Evolutionary conservation across 1,284 basidiomycete species (phyloP).

Genomic region (Puccinia hordei): DNA sequence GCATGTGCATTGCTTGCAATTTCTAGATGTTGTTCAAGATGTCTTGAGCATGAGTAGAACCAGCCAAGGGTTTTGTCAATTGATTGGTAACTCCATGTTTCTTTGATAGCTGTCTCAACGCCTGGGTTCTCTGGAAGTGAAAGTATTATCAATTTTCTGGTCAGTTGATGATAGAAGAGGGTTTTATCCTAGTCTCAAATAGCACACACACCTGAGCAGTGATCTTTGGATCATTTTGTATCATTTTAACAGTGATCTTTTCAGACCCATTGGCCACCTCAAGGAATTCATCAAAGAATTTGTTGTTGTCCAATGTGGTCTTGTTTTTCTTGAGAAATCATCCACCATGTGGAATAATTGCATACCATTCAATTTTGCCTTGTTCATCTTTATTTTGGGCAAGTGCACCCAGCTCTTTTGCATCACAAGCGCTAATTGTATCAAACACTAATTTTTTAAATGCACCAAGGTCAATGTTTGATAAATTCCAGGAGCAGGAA

Average conservation of each 20-base stretch:
- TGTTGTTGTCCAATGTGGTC: not conserved
- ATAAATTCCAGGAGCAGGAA: not conserved
- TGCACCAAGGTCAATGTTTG: not conserved
- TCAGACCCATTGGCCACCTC: not conserved
- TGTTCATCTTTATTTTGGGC: not conserved
- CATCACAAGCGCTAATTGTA: not conserved
- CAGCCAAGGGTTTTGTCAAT: not conserved
- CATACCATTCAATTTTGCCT: not conserved
- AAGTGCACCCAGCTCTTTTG: too few species aligned
- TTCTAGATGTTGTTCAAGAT: not conserved
- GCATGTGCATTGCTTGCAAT: not conserved
- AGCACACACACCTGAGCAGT: not conserved
- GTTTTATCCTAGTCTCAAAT: too few species aligned
- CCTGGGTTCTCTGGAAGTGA: not conserved
- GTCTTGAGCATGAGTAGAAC: not conserved
- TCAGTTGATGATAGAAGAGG: too few species aligned
- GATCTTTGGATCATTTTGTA: too few species aligned
- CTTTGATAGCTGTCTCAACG: not conserved
- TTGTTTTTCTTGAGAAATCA: not conserved
- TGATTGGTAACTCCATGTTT: not conserved
- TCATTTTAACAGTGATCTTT: not conserved
- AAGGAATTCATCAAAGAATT: not conserved
- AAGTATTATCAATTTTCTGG: too few species aligned
- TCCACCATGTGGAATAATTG: too few species aligned
- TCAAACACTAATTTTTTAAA: not conserved